A percentile compares a stretch with the other conserved stretches of the same genome.
phyloP scores from a whole-genome alignment of 2,329 filamentous ascomycete species.

The Myrmaecium sp. region DNA sequence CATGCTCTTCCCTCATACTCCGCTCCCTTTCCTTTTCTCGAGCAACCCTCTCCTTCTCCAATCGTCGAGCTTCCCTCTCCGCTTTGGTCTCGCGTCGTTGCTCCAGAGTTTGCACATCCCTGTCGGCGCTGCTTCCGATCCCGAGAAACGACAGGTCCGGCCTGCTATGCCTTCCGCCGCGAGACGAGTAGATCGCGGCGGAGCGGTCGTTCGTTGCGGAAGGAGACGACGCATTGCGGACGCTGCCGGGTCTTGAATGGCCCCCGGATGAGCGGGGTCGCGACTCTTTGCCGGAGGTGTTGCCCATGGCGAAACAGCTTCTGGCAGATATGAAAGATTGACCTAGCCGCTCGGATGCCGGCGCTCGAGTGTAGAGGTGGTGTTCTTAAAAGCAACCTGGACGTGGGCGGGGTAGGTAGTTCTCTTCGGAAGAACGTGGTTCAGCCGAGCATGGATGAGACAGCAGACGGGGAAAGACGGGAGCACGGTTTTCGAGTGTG shows the following conservation, averaged over 20 bases:
- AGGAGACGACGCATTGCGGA: slow-evolving; percentile 13
- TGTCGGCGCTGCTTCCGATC: slow-evolving; percentile 31
- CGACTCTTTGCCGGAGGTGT: slow-evolving; percentile 31
- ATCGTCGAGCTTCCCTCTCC: slow-evolving; percentile 70
- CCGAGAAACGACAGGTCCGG: slow-evolving; percentile 43
- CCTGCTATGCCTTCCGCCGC: slow-evolving; percentile 35
- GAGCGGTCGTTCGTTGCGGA: slow-evolving; percentile 8
- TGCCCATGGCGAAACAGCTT: no score
- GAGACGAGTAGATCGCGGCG: slow-evolving; percentile 16
- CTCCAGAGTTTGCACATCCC: slow-evolving; percentile 34
- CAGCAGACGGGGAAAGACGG: no score
- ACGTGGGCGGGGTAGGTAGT: no score
- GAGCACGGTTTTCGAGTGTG: no score
- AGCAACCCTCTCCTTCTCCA: slow-evolving; percentile 62
- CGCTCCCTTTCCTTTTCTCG: slow-evolving; percentile 73
- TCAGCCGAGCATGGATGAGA: no score
- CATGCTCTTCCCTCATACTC: slow-evolving; percentile 79
- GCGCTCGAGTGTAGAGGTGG: no score
- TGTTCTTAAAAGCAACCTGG: no score
- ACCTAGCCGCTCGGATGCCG: no score
- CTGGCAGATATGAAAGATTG: no score
- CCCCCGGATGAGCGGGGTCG: slow-evolving; percentile 17
- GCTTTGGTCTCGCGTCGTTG: slow-evolving; percentile 72
- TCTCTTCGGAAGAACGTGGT: no score
- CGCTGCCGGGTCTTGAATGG: slow-evolving; percentile 16